phyloP scores from a whole-genome alignment of 2,329 filamentous ascomycete genomes.

The Simplicillium sp. region DNA sequence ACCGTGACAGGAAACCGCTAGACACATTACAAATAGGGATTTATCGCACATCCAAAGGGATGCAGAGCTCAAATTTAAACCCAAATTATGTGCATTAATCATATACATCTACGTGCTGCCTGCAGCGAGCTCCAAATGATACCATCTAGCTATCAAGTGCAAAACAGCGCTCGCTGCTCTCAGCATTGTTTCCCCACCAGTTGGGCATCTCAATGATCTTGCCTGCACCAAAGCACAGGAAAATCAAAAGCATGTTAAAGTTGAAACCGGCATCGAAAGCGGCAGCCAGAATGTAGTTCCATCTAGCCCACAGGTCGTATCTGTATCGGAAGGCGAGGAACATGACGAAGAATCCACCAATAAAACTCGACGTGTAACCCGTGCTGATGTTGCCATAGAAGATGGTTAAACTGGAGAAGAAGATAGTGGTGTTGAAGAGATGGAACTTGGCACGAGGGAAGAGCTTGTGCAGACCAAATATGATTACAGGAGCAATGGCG shows the following conservation, averaged over 20 bases:
- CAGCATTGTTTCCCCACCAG: conserved; percentile 53
- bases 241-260: conserved; percentile 51
- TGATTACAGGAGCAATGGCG: conserved; percentile 30
- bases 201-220: conserved; percentile 50
- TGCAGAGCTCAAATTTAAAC: too few relatives aligned
- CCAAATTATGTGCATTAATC: too few relatives aligned
- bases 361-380: conserved; percentile 45
- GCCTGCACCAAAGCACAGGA: conserved; percentile 46
- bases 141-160: conserved; percentile 15
- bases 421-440: conserved; percentile 53
- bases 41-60: too few relatives aligned
- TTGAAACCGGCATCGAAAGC: conserved; percentile 56
- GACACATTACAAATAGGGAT: too few relatives aligned
- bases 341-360: conserved; percentile 53
- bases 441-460: conserved; percentile 45
- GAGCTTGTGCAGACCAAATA: conserved; percentile 40
- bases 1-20: too few relatives aligned
- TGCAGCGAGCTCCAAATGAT: background rate
- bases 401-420: conserved; percentile 42
- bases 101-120: too few relatives aligned
- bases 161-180: conserved; percentile 50
- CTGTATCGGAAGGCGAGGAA: conserved; percentile 45
- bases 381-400: conserved; percentile 56
- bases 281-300: conserved; percentile 52
- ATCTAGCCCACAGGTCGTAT: conserved; percentile 48